Base-by-base conservation (phyloP, 768 basidiomycete genomes). In the Sutorius australiensis region DNA sequence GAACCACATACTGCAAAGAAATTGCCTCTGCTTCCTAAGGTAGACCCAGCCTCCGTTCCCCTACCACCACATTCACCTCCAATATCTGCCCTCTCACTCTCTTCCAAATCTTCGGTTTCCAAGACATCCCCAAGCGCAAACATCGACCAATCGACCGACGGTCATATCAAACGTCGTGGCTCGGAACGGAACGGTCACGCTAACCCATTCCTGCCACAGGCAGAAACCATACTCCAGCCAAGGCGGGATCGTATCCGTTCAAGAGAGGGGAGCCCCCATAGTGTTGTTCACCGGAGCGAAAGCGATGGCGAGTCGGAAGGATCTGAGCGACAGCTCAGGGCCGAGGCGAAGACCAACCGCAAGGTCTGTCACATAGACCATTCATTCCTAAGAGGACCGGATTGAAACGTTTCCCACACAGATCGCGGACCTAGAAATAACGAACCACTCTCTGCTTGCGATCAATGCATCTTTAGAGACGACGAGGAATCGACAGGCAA, bases 341-440 rank as follows among this genome's bases (percentile, higher is more conserved):
- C 82, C 2, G 81, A 82, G 60, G 90, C 91, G 11, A 92, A 90
- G 73, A 86, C 89, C n/a, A 85, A 86, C 67, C 82, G 90, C 53
- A 93, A 93, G 84, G 90, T 91, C 56, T 30, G 69, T 63, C 44
- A 16, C 36, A 31, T 27, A 37, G 30, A 8, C 17, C 38, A 0
- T 46, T 28, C 24, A 13, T 47, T 37, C 45, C 27, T 34, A 19
- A 33, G 28, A 40, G 31, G 48, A 28, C 49, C 55, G 32, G 32
- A 61, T 21, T 12, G 37, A 40, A 34, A 13, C n/a, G 14, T 56
- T 46, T 38, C 21, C 40, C 16, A 24, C 51, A 16, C 53, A 95
- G 93, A 95, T 95, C 53, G 89, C 88, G 12, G 92, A 95, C 72
- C 76, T 95, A 11, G 90, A 95, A 70, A 95, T 95, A 63, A 87